These are phyloP conservation scores for Epichloe festucae DNA, from an alignment of 2,329 filamentous ascomycete species.

Conservation along the genomic window DNA sequence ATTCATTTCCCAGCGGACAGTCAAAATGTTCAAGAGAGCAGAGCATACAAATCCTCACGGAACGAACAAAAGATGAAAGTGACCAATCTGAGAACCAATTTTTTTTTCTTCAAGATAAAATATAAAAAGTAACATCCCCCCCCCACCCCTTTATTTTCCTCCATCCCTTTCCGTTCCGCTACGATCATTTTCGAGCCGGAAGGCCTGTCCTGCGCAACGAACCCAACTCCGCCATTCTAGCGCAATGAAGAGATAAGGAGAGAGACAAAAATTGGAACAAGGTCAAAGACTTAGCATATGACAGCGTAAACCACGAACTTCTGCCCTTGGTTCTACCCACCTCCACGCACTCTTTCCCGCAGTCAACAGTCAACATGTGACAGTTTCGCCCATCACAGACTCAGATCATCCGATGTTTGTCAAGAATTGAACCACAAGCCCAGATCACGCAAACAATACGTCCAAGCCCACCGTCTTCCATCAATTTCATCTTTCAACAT, in stretches of 20 bases:
- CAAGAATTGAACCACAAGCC: not conserved
- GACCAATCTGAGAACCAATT: not conserved
- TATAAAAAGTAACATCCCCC: not conserved
- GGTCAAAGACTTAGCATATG: conserved; percentile 7
- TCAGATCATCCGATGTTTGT: not conserved
- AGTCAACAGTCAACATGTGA: not conserved
- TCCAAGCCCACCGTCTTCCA: not conserved
- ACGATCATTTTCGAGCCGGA: conserved; percentile 10
- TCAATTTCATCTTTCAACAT: not conserved
- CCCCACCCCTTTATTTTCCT: not conserved
- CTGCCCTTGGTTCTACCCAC: not conserved
- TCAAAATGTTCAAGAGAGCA: too few species aligned
- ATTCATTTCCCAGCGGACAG: too few species aligned
- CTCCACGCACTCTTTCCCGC: not conserved
- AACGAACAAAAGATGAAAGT: too few species aligned
- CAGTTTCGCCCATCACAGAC: not conserved
- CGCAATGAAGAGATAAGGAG: conserved; percentile 13
- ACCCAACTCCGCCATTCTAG: conserved; percentile 16
- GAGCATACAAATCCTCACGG: too few species aligned
- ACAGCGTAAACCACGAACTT: conserved; percentile 5
- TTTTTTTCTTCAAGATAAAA: not conserved
- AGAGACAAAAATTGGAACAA: conserved; percentile 5
- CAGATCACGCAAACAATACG: not conserved
- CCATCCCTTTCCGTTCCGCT: conserved; percentile 9
- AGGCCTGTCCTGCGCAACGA: conserved; percentile 7